Evolutionary conservation across 768 basidiomycete genomes (phyloP).

Genomic region (Naganishia randhawae): DNA sequence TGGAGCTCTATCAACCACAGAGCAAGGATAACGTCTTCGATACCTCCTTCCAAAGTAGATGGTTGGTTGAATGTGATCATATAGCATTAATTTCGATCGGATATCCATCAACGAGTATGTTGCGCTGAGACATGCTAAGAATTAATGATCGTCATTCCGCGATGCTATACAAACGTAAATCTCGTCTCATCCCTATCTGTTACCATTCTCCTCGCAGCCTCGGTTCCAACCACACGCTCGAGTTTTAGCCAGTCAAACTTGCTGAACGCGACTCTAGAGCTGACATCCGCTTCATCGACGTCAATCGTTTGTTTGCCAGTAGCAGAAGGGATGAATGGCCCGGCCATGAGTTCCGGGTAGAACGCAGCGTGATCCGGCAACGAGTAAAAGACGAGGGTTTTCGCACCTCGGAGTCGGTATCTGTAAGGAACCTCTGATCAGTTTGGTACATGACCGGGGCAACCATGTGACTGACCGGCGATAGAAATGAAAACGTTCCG

Average conservation of each 20-base stretch:
- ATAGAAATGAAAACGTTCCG: slow-evolving; percentile 99
- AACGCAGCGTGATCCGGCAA: slow-evolving; percentile 87
- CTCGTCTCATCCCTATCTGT: slow-evolving; percentile 43
- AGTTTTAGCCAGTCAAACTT: slow-evolving; percentile 84
- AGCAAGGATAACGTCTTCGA: no score
- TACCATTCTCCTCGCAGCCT: slow-evolving; percentile 52
- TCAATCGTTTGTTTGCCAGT: slow-evolving; percentile 62
- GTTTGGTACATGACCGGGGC: not conserved
- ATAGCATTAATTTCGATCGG: no score
- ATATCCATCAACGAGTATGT: no score
- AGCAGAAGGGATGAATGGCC: slow-evolving; percentile 63
- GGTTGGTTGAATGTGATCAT: no score
- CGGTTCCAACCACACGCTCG: slow-evolving; percentile 72
- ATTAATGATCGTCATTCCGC: not conserved
- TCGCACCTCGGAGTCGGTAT: slow-evolving; percentile 87
- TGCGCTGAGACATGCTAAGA: not conserved
- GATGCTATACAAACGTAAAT: slow-evolving; percentile 50
- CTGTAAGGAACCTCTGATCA: slow-evolving; percentile 51
- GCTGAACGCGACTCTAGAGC: slow-evolving; percentile 72
- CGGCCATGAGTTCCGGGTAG: slow-evolving; percentile 82
- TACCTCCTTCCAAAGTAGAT: no score
- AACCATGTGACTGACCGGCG: slow-evolving; percentile 59
- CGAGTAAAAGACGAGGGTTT: slow-evolving; percentile 88
- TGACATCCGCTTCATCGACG: slow-evolving; percentile 83
- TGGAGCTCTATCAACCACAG: no score